Evolutionary conservation across 2,329 filamentous ascomycete genomes (phyloP).

Genomic region (Colletotrichum paranaense): DNA sequence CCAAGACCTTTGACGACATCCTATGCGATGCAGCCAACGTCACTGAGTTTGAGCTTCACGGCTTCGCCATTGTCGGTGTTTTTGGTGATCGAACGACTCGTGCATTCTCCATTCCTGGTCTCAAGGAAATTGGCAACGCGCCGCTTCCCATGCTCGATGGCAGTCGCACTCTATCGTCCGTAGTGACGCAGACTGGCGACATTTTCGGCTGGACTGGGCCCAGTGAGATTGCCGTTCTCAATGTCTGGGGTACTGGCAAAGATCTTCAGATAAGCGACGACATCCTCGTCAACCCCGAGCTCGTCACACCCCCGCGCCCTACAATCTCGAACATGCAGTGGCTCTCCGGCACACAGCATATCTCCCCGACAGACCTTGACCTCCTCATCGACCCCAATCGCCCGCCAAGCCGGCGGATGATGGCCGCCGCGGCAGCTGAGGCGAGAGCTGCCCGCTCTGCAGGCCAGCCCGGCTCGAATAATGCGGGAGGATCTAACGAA

Average conservation of each 20-base stretch:
- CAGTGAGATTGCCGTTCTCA: constrained; percentile 84
- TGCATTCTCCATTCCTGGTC: constrained; percentile 85
- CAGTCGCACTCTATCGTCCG: constrained; percentile 74
- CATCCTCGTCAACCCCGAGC: constrained; percentile 80
- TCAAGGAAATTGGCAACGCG: constrained; percentile 83
- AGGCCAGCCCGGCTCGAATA: constrained; percentile 42
- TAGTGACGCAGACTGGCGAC: constrained; percentile 82
- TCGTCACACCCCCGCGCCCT: constrained; percentile 80
- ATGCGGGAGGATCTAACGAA: constrained; percentile 58
- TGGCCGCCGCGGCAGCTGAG: constrained; percentile 82
- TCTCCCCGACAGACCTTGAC: constrained; percentile 89
- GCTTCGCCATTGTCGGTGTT: constrained; percentile 82
- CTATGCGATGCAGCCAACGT: constrained; percentile 86
- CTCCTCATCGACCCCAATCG: constrained; percentile 89
- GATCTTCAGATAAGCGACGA: constrained; percentile 74
- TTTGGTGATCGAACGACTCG: constrained; percentile 86
- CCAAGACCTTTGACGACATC: constrained; percentile 86
- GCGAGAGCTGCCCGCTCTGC: constrained; percentile 66
- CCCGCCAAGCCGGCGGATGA: constrained; percentile 88
- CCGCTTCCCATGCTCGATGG: constrained; percentile 79
- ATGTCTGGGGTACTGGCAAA: constrained; percentile 83
- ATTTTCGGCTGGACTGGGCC: constrained; percentile 91
- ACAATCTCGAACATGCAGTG: constrained; percentile 97
- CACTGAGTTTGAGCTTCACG: constrained; percentile 78
- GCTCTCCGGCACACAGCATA: constrained; percentile 94